Evolutionary conservation across 208 protist species (phyloP).

Genomic region (Acanthamoeba royreba): DNA sequence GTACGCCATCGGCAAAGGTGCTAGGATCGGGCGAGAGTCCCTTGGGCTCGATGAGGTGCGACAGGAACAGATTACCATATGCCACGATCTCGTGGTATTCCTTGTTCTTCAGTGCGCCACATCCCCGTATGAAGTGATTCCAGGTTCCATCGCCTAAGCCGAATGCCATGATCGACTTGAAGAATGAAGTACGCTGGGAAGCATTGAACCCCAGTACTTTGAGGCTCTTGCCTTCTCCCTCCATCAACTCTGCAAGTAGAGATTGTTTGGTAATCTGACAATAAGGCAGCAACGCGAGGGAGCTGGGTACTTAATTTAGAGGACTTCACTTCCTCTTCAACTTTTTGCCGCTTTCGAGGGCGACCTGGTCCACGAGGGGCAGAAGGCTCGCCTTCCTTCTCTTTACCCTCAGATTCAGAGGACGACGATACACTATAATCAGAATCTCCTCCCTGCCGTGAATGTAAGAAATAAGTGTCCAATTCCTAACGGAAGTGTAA

Average conservation of each 20-base stretch:
- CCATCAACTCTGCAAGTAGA: background rate
- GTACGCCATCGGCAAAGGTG: constrained; percentile 28
- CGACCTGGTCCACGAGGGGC: no score
- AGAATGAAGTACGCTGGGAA: background rate
- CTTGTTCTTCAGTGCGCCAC: background rate
- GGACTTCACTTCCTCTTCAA: no score
- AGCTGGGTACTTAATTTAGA: no score
- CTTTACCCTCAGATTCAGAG: no score
- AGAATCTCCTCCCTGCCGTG: no score
- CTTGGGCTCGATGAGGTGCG: constrained; percentile 21
- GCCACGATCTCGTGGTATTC: constrained; percentile 7
- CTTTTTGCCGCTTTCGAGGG: no score
- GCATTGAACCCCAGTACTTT: constrained; percentile 26
- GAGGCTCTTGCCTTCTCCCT: constrained; percentile 9
- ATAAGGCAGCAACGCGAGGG: no score
- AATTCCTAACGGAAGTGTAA: no score
- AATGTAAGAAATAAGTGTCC: no score
- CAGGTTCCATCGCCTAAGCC: constrained; percentile 45
- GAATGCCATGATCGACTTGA: background rate
- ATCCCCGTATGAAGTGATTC: background rate
- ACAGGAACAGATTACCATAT: constrained; percentile 4
- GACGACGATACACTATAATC: no score
- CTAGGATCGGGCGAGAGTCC: background rate
- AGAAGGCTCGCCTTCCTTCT: no score
- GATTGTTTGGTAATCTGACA: background rate